Evolutionary conservation across 2,329 filamentous ascomycete genomes (phyloP).

Genomic region (Cercospora brassicicola): DNA sequence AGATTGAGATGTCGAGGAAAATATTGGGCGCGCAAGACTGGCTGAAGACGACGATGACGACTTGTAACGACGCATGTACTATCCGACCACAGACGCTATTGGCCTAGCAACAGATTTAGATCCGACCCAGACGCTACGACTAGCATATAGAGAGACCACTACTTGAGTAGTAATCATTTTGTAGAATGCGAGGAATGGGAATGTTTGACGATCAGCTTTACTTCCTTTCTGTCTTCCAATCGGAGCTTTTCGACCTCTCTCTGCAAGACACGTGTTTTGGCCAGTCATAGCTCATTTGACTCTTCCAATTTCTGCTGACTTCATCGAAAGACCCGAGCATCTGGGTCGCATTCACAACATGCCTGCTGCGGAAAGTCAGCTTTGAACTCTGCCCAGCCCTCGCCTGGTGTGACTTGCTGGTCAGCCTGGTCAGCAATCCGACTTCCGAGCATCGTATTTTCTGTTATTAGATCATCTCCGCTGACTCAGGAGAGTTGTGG

Average conservation of each 20-base stretch:
- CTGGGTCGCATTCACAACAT: background rate
- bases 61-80: background rate
- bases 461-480: background rate
- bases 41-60: background rate
- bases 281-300: background rate
- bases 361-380: background rate
- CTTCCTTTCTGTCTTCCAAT: background rate
- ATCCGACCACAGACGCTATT: constrained; percentile 10
- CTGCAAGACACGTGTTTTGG: background rate
- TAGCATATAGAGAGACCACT: constrained; percentile 8
- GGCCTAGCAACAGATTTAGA: constrained; percentile 3
- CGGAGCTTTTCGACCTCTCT: background rate
- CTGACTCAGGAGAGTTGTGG: background rate
- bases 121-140: constrained; percentile 10
- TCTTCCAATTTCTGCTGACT: background rate
- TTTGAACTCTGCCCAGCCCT: background rate
- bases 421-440: background rate
- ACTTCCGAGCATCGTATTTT: background rate
- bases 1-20: background rate
- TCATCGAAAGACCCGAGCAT: background rate
- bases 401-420: background rate
- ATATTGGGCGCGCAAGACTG: background rate
- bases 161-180: background rate
- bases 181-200: background rate
- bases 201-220: background rate